Base-by-base conservation (phyloP, 148 eudicot species). In the Dysphania ambrosioides region DNA sequence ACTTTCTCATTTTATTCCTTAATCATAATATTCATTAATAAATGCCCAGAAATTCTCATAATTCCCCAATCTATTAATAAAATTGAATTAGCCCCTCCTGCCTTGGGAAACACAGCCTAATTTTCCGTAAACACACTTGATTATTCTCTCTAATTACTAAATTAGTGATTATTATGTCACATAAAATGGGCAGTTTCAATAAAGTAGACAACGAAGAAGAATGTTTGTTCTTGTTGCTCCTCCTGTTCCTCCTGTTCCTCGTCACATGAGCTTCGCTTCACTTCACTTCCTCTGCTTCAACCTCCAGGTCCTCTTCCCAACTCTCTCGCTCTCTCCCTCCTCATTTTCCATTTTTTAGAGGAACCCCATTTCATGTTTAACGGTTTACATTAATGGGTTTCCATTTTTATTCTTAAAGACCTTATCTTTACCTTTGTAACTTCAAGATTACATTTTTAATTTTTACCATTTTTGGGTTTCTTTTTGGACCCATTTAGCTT, bases 171-270 rank as follows among this genome's bases (percentile, higher is more conserved):
- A 24, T 63, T 8, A 30, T 35, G 29, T 24, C 49, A 19, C 24
- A 19, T 30, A 78, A 65, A 65, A 29, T 44, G 51, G 56, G 26
- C 53, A 79, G 31, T 73, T 73, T 70, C 59, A 70, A 44, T 79
- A 59, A 67, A 80, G 67, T 75, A 71, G 79, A 75, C 83, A 80
- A 76, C 76, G 72, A 72, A 53, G 41, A 71, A 66, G 82, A 80
- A 80, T 80, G 83, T 80, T 71, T 80, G 68, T 75, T 71, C 72
- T 57, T 71, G 68, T 76, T 80, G 59, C 63, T 63, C 71, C 68
- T 75, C 78, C n/a, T n/a, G n/a, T n/a, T n/a, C n/a, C n/a, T n/a
- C 72, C 65, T 71, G 68, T 76, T 80, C 66, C 63, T 63, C 71
- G 73, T 75, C 78, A 75, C 78, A 66, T 75, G 78, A 75, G 71